Conservation (phyloP, 2,329 filamentous ascomycete species). For the Myriosclerotinia duriaeana region DNA sequence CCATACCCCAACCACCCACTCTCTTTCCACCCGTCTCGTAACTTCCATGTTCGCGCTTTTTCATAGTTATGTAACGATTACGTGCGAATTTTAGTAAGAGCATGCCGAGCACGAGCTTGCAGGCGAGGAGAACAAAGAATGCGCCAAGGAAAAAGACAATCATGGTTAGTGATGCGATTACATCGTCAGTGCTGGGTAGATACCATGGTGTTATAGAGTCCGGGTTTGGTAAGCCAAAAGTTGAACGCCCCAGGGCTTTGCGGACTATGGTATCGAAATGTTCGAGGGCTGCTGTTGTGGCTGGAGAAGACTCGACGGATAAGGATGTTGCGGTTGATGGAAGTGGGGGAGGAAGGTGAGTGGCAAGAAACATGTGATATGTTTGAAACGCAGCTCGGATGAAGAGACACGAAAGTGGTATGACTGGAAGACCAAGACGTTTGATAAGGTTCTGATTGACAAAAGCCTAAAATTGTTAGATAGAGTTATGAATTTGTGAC, state of each 20-base stretch:
- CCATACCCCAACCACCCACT: slow-evolving; percentile 77
- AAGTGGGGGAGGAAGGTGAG: slow-evolving; percentile 74
- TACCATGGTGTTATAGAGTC: slow-evolving; percentile 40
- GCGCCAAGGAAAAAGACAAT: slow-evolving; percentile 78
- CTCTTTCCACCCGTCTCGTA: slow-evolving; percentile 72
- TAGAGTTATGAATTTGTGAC: slow-evolving; percentile 21
- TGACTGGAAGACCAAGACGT: slow-evolving; percentile 83
- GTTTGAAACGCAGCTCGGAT: slow-evolving; percentile 93
- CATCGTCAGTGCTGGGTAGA: slow-evolving; percentile 58
- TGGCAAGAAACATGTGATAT: slow-evolving; percentile 96
- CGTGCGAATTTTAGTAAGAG: slow-evolving; percentile 75
- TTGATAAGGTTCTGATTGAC: slow-evolving; percentile 86
- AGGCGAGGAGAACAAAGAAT: slow-evolving; percentile 80
- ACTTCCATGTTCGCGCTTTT: slow-evolving; percentile 58
- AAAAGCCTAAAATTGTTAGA: slow-evolving; percentile 63
- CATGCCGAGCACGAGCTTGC: slow-evolving; percentile 89
- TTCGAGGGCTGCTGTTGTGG: slow-evolving; percentile 73
- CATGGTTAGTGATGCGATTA: slow-evolving; percentile 78
- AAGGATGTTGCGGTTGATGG: slow-evolving; percentile 66
- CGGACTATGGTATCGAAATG: slow-evolving; percentile 77
- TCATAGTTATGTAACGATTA: slow-evolving; percentile 76
- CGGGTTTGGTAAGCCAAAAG: slow-evolving; percentile 54
- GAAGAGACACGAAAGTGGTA: slow-evolving; percentile 91
- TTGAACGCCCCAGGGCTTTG: slow-evolving; percentile 71
- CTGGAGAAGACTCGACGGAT: slow-evolving; percentile 67